phyloP scores from a whole-genome alignment of 768 basidiomycete genomes.

The Suillus lakei region DNA sequence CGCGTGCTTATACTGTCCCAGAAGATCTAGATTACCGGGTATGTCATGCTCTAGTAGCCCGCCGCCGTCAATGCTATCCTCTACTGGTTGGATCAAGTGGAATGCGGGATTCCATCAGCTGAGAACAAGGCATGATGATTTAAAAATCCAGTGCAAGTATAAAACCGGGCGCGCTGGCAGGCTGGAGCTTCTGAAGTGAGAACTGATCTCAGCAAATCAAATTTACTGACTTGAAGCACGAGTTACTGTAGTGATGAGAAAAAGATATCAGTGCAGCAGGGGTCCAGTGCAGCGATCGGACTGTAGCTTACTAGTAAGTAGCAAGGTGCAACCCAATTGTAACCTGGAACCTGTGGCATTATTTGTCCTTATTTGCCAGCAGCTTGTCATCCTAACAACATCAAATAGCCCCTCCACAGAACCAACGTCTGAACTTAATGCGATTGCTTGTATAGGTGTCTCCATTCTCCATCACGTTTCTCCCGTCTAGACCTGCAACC shows the following conservation, averaged over 20 bases:
- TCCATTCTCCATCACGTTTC: background rate
- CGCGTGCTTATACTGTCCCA: background rate
- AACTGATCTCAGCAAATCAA: background rate
- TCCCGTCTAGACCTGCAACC: too few species aligned
- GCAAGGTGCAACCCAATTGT: too few species aligned
- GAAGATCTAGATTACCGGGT: background rate
- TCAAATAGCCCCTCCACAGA: background rate
- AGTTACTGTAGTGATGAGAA: background rate
- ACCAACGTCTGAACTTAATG: background rate
- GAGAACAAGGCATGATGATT: background rate
- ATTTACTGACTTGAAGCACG: background rate
- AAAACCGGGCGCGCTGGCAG: background rate
- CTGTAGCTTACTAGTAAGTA: background rate
- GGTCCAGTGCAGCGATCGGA: background rate
- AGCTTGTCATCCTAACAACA: background rate
- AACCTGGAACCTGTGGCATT: background rate
- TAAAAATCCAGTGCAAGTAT: background rate
- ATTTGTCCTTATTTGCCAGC: conserved; percentile 1
- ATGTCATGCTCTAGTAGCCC: background rate
- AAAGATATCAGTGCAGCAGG: too few species aligned
- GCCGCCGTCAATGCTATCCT: background rate
- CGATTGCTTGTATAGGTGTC: background rate
- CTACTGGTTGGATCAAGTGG: background rate
- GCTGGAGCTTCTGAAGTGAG: background rate
- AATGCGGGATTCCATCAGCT: background rate